Base-by-base conservation (phyloP, 305 asterid genomes). In the Plantago lanceolata region DNA sequence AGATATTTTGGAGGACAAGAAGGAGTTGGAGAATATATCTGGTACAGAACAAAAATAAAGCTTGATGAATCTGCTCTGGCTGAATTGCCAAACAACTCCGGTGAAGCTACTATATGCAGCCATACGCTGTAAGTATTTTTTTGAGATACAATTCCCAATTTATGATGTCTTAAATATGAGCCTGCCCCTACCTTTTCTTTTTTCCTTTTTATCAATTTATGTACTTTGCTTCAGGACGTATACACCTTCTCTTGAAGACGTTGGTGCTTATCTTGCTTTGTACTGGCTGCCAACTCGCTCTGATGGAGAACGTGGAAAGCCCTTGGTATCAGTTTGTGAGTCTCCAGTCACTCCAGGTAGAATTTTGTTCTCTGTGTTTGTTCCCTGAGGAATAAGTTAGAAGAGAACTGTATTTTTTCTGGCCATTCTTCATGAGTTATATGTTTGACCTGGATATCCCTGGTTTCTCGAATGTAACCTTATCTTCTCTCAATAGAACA, bases 1-100 rank as follows among this genome's bases (percentile, higher is more conserved):
- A 84, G 70, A 66, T 90, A 94, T 67, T 90, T 90, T 63, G 97
- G 99, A 67, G 99, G 99, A 51, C 75, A 60, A 73, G 97, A 94
- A 81, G 99, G 96, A 70, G 78, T 54, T 71, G 93, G 97, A 61
- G 82, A 86, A 75, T 94, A 83, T 73, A 79, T 76, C 31, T 94
- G 99, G 99, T 88, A 82, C 77, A 85, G 99, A 72, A 69, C 83
- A n/a, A 80, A 81, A 78, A 58, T 75, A 61, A 90, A 81, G 86
- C 88, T 86, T 71, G 71, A 73, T 18, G 84, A 69, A 68, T 77
- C 97, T 79, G 79, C 75, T 68, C 90, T 80, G 61, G 69, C 73
- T 68, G 88, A 88, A 72, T 70, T 84, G 69, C 69, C 84, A 18
- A 64, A 79, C 65, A 65, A 74, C 68, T 69, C 56, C 68, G 88